A percentile compares a stretch with the other conserved stretches of the same genome.
Conservation (phyloP, 257 asterid species). For the Craterostigma plantagineum region DNA sequence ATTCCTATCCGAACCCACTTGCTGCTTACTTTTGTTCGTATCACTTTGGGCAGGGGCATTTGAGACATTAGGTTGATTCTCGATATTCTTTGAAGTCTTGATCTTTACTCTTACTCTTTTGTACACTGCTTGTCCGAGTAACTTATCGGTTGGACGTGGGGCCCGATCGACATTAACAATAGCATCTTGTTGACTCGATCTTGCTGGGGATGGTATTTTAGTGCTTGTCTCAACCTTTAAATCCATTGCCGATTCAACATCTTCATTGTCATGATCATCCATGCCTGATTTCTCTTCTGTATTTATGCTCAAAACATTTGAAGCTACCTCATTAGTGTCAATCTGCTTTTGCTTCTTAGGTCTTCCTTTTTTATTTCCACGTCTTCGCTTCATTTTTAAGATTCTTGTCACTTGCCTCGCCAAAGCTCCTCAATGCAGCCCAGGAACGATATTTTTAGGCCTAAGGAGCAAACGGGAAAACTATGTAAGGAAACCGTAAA, state of each 20-base stretch:
- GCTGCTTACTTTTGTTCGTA: slow-evolving; percentile 54
- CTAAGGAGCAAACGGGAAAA: too few species aligned
- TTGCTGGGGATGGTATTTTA: slow-evolving; percentile 23
- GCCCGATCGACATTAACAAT: slow-evolving; percentile 13
- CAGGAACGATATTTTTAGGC: too few species aligned
- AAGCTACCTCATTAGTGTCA: slow-evolving; percentile 27
- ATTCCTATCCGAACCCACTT: slow-evolving; percentile 32
- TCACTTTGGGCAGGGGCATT: slow-evolving; percentile 53
- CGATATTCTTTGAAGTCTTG: slow-evolving; percentile 58
- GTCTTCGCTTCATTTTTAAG: slow-evolving; percentile 54
- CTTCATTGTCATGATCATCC: slow-evolving; percentile 56
- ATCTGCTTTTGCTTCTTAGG: slow-evolving; percentile 37
- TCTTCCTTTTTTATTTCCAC: slow-evolving; percentile 61
- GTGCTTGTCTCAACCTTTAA: slow-evolving; percentile 28
- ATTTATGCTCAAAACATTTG: too few species aligned
- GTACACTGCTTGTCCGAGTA: slow-evolving; percentile 42
- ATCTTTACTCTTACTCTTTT: slow-evolving; percentile 82
- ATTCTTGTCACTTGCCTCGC: slow-evolving; percentile 6
- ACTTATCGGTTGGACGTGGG: slow-evolving; percentile 27
- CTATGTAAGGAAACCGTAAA: too few species aligned
- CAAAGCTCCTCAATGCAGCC: not conserved
- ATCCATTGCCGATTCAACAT: slow-evolving; percentile 49
- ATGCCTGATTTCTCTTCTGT: slow-evolving; percentile 32
- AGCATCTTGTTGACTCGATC: slow-evolving; percentile 24
- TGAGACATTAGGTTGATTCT: slow-evolving; percentile 32